A percentile compares a stretch with the other conserved stretches of the same genome.
Evolutionary conservation across 2,329 filamentous ascomycete genomes (phyloP).

Genomic region (Epichloe festucae): DNA sequence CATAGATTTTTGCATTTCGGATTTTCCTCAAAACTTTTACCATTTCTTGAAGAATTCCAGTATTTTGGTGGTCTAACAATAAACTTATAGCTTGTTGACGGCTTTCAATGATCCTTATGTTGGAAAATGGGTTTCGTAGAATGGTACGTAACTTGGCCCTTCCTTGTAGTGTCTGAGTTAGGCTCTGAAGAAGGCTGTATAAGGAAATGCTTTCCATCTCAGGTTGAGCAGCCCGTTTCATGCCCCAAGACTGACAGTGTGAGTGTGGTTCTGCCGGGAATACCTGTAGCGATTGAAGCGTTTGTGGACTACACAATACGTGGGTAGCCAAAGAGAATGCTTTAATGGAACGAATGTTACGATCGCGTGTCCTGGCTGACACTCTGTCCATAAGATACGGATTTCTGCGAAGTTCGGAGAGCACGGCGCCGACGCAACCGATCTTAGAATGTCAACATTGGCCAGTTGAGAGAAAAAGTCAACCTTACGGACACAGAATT

Average conservation of each 20-base stretch:
- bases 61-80: slow-evolving; percentile 57
- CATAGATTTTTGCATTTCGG: slow-evolving; percentile 58
- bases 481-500: slow-evolving; percentile 50
- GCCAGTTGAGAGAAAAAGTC: background rate
- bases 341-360: background rate
- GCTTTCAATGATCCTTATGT: slow-evolving; percentile 53
- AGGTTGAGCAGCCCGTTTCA: slow-evolving; percentile 30
- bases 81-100: slow-evolving; percentile 57
- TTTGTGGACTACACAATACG: slow-evolving; percentile 74
- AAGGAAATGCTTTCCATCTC: slow-evolving; percentile 74
- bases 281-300: slow-evolving; percentile 72
- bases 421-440: slow-evolving; percentile 75
- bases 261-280: slow-evolving; percentile 73
- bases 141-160: slow-evolving; percentile 60
- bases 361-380: background rate
- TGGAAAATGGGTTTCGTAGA: slow-evolving; percentile 66
- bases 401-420: slow-evolving; percentile 61
- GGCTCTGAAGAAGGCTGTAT: slow-evolving; percentile 66
- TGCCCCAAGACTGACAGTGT: slow-evolving; percentile 62
- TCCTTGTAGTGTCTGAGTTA: slow-evolving; percentile 70
- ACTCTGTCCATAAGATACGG: slow-evolving; percentile 27
- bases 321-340: slow-evolving; percentile 57
- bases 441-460: slow-evolving; percentile 31
- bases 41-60: slow-evolving; percentile 39
- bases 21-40: slow-evolving; percentile 53